Evolutionary conservation across 2,329 filamentous ascomycete species (phyloP), one percentile per base, ranked within the genome.

Genomic region (Ceratocystis harringtonii): DNA sequence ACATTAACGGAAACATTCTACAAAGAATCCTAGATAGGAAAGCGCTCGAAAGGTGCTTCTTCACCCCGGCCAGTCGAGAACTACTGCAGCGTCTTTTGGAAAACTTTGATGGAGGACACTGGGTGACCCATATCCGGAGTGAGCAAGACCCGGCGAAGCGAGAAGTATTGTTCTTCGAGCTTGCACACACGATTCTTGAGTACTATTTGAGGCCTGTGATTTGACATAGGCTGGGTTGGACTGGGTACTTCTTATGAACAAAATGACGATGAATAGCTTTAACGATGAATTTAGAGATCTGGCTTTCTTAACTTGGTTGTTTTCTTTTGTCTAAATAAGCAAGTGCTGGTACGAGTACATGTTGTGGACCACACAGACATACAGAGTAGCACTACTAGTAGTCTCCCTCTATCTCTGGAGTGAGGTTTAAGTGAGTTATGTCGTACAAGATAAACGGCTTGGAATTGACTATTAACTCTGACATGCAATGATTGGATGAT

Each of bases 1-100:
- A 89, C 65, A 77, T 90, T 2, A 79, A 90, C 68, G 87, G 87
- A 0, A 85, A 89, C 69, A 75, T 89, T 44, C 73, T 90, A 52
- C 75, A 77, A 67, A 77, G 79, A 5, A 81, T 84, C 67, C 69
- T 85, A 10, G 75, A 80, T 19, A 75, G 72, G 19, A 75, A 76
- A 41, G 73, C 73, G 0, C 70, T 85, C 22, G 78, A 81, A 69
- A 69, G 70, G 36, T 69, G 83, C 15, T 73, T 80, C 17, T 68
- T 65, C 3, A 70, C 70, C 25, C 72, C 70, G 22, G 71, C 71
- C 55, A 73, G 73, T 19, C 68, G 75, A 3, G 71, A 73, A 30
- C 71, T 77, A 57, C 80, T 86, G 69, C 72, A 72, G 48, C 74
- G 79, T 68, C 76, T 83, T 57, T 74, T 86, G 32, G 74, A 78